phyloP scores from a whole-genome alignment of 805 yeast genomes.

The Ogataea salicorniae region DNA sequence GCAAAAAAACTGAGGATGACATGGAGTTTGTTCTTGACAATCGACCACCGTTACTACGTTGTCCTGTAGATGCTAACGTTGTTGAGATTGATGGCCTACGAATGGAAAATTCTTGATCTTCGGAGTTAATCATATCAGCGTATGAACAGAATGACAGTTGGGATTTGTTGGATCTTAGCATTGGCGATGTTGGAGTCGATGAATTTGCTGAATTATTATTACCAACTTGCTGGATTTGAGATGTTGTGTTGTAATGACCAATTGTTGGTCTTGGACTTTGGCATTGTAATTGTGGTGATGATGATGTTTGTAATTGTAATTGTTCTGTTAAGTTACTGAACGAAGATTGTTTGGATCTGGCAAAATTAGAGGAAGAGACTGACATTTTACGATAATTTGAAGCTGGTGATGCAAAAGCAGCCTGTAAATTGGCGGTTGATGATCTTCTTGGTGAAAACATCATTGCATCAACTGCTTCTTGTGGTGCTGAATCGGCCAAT shows the following conservation, averaged over 20 bases:
- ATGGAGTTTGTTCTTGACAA: slow-evolving; percentile 26
- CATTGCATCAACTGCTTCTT: slow-evolving; percentile 34
- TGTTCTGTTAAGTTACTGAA: slow-evolving; percentile 26
- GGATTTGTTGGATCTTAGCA: slow-evolving; percentile 25
- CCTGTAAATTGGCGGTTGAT: slow-evolving; percentile 46
- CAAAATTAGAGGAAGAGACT: slow-evolving; percentile 12
- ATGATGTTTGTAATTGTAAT: slow-evolving; percentile 11
- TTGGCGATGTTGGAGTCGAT: slow-evolving; percentile 5
- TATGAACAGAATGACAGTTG: slow-evolving; percentile 60
- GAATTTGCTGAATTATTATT: slow-evolving; percentile 6
- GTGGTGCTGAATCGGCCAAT: neutral
- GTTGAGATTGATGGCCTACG: slow-evolving; percentile 57
- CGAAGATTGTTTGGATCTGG: slow-evolving; percentile 19
- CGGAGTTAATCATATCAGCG: slow-evolving; percentile 73
- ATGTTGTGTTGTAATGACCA: slow-evolving; percentile 7
- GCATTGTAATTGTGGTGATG: slow-evolving; percentile 1
- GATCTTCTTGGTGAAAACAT: slow-evolving; percentile 49
- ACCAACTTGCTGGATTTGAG: neutral
- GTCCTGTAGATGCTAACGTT: slow-evolving; percentile 31
- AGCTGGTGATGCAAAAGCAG: slow-evolving; percentile 23
- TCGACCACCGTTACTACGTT: slow-evolving; percentile 1
- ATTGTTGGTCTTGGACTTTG: slow-evolving; percentile 8
- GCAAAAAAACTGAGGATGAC: slow-evolving; percentile 5
- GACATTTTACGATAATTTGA: slow-evolving; percentile 18
- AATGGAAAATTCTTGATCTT: slow-evolving; percentile 43